Base-by-base conservation (phyloP, 2,329 filamentous ascomycete species). In the Metarhizium album region DNA sequence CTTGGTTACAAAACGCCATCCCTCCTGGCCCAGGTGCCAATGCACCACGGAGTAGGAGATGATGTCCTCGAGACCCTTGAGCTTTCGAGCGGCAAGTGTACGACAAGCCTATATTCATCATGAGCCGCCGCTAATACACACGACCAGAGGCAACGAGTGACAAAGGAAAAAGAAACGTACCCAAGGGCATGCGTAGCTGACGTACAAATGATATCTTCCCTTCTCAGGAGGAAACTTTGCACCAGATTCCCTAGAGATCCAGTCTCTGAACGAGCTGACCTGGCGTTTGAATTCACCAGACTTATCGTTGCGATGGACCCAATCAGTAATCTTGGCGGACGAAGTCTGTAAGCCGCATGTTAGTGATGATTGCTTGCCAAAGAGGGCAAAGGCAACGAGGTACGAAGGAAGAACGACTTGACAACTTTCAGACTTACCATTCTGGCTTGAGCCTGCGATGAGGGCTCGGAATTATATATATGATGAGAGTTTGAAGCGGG, bases 121-220 rank as follows among this genome's bases (percentile, higher is more conserved):
- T 23, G 13, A 24, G 13, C 40, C 20, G 11, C 11, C 33, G 11
- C 7, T 29, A n/a, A 29, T 29, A 2, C 27, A 29, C 3, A 6
- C 1, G 27, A 29, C 14, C 11, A 13, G 14, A 14, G 33, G 33
- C 9, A 35, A 35, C 14, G 3, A 14, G 11, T 4, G 4, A 16
- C 9, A 35, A 4, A 35, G 2, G 11, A 35, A 35, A 13, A 35
- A 29, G 11, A 4, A 35, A 61, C 69, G 49, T 59, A 74, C 84
- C 90, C 90, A 96, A 3, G 90, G 90, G 68, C 90, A 96, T 6
- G 90, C 90, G 69, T 95, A 95, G 61, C 86, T 91, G 58, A 95
- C 85, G 65, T 91, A 98, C 60, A 98, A 81, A 70, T 98, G 93
- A 67, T 98, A 98, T 51, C 93, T 79, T 49, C 79, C 88, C 70